phyloP scores from a whole-genome alignment of 306 rosid species.

The Adenanthera pavonina region DNA sequence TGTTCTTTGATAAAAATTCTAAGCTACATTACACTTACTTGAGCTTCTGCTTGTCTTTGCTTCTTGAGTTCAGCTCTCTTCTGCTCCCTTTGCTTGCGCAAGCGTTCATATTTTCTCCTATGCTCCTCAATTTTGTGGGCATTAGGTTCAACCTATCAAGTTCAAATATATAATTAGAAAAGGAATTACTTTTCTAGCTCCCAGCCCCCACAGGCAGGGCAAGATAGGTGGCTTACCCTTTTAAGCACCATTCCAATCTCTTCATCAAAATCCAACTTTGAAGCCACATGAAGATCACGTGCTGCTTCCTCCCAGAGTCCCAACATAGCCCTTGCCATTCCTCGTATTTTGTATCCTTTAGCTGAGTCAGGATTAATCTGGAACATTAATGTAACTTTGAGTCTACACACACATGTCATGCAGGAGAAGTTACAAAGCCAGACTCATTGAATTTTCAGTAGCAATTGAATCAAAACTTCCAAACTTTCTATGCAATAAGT shows the following conservation, averaged over 20 bases:
- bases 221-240: conserved; percentile 51
- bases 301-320: conserved; percentile 82
- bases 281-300: conserved; percentile 75
- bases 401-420: neutral
- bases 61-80: conserved; percentile 62
- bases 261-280: conserved; percentile 78
- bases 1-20: conserved; percentile 23
- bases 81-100: conserved; percentile 62
- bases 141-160: conserved; percentile 76
- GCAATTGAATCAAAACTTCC: neutral
- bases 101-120: conserved; percentile 67
- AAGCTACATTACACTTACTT: conserved; percentile 45
- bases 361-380: conserved; percentile 89
- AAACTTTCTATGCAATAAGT: conserved; percentile 22
- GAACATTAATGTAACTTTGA: conserved; percentile 31
- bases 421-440: neutral
- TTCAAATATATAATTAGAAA: conserved; percentile 33
- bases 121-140: conserved; percentile 77
- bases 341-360: conserved; percentile 80
- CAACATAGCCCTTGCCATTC: conserved; percentile 80
- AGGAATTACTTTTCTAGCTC: conserved; percentile 8
- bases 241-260: conserved; percentile 69
- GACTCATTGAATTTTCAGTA: neutral
- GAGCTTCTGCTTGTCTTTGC: conserved; percentile 54
- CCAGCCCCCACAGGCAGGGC: neutral